Conservation (phyloP, 192 early-diverging fungal genomes). For the Rhizophagus clarus region DNA sequence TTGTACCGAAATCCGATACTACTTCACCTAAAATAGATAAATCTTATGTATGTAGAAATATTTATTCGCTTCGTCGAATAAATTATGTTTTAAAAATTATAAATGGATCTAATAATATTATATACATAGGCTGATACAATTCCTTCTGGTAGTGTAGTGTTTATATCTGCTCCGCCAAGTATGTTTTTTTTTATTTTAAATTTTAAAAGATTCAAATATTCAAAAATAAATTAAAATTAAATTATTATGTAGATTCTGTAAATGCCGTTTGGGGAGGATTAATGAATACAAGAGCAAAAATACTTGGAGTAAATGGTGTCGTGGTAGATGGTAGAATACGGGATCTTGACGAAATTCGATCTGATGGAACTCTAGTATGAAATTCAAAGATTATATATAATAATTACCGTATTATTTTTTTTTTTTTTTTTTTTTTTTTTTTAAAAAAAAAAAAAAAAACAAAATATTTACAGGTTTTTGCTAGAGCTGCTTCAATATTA, state of each 20-base stretch:
- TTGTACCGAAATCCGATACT: constrained; percentile 47
- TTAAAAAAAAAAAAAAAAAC: background rate
- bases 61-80: background rate
- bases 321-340: constrained; percentile 57
- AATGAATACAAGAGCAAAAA: constrained; percentile 56
- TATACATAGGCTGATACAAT: constrained; percentile 53
- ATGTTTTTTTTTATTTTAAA: constrained; percentile 28
- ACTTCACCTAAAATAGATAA: constrained; percentile 41
- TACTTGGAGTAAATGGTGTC: constrained; percentile 50
- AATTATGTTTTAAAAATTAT: background rate
- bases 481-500: constrained; percentile 51
- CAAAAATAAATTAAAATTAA: background rate
- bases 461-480: constrained; percentile 49
- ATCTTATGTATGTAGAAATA: constrained; percentile 38
- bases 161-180: constrained; percentile 56
- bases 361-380: constrained; percentile 49
- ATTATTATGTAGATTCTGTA: constrained; percentile 35
- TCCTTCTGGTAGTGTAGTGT: constrained; percentile 49
- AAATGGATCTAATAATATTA: constrained; percentile 12
- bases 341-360: constrained; percentile 58
- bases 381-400: background rate
- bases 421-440: no score
- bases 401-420: no score
- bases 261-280: constrained; percentile 65
- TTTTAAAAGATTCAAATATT: background rate